Evolutionary conservation across 306 rosid genomes (phyloP), one percentile per base, ranked within the genome.

Genomic region (Macrotyloma uniflorum): DNA sequence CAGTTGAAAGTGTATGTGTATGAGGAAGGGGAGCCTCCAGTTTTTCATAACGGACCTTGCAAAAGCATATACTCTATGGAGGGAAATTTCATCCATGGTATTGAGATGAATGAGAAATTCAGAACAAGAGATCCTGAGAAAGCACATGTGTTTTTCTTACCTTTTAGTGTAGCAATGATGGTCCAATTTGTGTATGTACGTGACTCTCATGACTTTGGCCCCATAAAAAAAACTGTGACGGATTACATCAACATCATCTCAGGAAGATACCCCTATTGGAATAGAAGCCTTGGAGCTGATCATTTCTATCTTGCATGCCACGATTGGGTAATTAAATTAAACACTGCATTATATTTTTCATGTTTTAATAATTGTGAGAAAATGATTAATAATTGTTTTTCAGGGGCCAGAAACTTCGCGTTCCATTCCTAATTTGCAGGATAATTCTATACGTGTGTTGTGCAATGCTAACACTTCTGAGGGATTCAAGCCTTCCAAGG

Each of bases 401-500:
- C 80, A 95, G 99, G 98, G 98, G 87, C 99, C 99, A 0, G 90
- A 84, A 80, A 49, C 89, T 8, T 87, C 99, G 46, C 24, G 14
- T 3, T 86, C 96, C 0, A 66, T 83, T 76, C 90, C 90, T 12
- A 11, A 81, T 77, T 77, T 93, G 53, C 35, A 59, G 67, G 86
- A 83, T 22, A 89, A 95, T 64, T 89, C 98, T 3, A 90, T 95
- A 3, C 90, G 94, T 1, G 98, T 84, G 2, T 72, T 95, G 0
- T 96, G 99, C 83, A 96, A 96, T 86, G 99, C 99, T 0, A 95
- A 95, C 80, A 95, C 99, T 10, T 93, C 98, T 0, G 99, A 95
- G 65, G 98, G 97, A 30, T 95, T 95, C 82, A 81, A 86, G 62
- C 99, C 96, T 0, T 13, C 85, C 5, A 93, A 87, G 83, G 99